Evolutionary conservation across 306 rosid genomes (phyloP), one percentile per base, ranked within the genome.

Genomic region (Canavalia ensiformis): DNA sequence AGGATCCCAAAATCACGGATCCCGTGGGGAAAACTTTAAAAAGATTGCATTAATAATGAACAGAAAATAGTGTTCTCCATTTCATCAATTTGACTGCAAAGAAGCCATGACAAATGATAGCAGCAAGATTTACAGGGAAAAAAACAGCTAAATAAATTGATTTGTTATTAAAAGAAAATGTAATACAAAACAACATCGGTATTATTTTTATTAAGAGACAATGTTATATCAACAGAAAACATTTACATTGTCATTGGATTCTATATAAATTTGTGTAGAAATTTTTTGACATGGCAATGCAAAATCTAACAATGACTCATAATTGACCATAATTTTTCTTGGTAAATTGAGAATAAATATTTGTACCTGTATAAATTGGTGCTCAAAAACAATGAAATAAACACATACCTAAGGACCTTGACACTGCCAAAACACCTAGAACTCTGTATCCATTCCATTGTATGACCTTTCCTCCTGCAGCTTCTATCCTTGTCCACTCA

Each of bases 381-480:
- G 56, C 35, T 78, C 0, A 42, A 73, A 85, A 77, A 66, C 64
- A 68, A 68, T 2, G 57, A 28, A 51, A 58, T 13, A 35, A 54
- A 57, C 45, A 64, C 88, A 68, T 90, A 90, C 97, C 97, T 44
- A 93, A 84, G 86, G 97, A 90, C 58, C 97, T 89, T 77, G 97
- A 91, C 87, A 88, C 90, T 29, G 97, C 97, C 64, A 91, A 90
- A 83, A 93, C 97, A 41, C 97, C 97, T 4, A 90, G 87, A 57
- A 93, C 92, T 54, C 96, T 86, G 79, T 84, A 88, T 5, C 97
- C 96, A 7, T 90, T 82, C 97, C 97, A 93, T 41, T 90, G 94
- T 79, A 93, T 93, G 72, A 93, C 71, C 86, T 72, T 93, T 79
- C 97, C 97, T 81, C 97, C 96, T 3, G 94, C 84, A 57, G 90